Percentiles rank a stretch among this genome's conserved stretches.
Conservation (phyloP, 2,329 filamentous ascomycete genomes). For the Colletotrichum sublineola region DNA sequence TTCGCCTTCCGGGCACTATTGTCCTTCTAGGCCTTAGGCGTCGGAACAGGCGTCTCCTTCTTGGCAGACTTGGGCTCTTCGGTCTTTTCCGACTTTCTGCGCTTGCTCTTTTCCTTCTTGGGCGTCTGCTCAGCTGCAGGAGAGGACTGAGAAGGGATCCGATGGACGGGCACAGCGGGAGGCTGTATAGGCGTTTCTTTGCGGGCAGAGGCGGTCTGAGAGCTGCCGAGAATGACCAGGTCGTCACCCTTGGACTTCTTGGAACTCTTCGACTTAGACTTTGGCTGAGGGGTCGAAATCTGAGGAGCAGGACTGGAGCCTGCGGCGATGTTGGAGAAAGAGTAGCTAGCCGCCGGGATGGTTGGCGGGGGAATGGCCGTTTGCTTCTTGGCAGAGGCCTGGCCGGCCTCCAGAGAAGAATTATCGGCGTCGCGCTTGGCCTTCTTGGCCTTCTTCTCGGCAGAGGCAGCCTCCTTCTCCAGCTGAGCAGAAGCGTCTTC, state of each 20-base stretch:
- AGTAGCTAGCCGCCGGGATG: constrained; percentile 46
- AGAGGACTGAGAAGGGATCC: constrained; percentile 10
- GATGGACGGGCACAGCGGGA: constrained; percentile 33
- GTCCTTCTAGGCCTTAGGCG: constrained; percentile 19
- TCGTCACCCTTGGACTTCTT: constrained; percentile 49
- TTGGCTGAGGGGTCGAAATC: constrained; percentile 45
- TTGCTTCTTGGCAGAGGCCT: constrained; percentile 48
- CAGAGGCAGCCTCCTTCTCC: constrained; percentile 50
- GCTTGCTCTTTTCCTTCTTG: constrained; percentile 46
- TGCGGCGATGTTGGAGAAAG: constrained; percentile 41
- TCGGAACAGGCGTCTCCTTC: constrained; percentile 48
- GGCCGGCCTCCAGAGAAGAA: constrained; percentile 17
- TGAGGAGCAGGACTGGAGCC: constrained; percentile 45
- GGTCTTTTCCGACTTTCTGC: constrained; percentile 34
- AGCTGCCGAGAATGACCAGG: constrained; percentile 38
- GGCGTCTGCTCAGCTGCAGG: constrained; percentile 35
- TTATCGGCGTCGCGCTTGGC: constrained; percentile 49
- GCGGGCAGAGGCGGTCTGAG: constrained; percentile 35
- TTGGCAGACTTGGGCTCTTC: constrained; percentile 16
- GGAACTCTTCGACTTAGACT: constrained; percentile 46
- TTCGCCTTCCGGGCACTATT: background rate
- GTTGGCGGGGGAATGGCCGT: constrained; percentile 52
- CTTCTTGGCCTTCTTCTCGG: constrained; percentile 57
- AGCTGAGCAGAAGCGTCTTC: constrained; percentile 53
- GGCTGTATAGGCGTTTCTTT: constrained; percentile 49